Base-by-base conservation (phyloP, 73 alveolate species). In the Paramecium pentaurelia region DNA sequence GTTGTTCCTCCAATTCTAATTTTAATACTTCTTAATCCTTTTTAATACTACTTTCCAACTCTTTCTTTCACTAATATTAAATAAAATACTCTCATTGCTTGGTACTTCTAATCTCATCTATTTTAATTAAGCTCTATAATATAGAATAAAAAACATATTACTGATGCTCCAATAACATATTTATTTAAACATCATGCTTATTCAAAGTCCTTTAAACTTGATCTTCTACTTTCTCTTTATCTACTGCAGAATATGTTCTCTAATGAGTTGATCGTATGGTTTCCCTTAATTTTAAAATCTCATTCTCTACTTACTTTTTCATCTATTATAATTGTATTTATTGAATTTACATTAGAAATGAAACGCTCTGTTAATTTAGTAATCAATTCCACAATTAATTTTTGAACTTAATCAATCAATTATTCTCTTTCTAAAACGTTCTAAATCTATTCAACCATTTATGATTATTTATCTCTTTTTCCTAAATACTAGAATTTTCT, bases 271-370 rank as follows among this genome's bases (percentile, higher is more conserved):
- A 32, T 64, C 47, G 7, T 1, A 64, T 64, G 4, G 47, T 64
- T 34, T 64, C 51, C 7, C 84, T 64, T 9, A 64, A 64, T 27
- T 64, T 64, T 8, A 64, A n/a, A 28, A 64, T 34, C 27, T 64
- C 84, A n/a, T 64, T 64, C 28, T 64, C 84, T 11, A 64, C 84
- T 64, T 64, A 28, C 49, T 64, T 64, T 34, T 64, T 64, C 84
- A 64, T 64, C 84, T 64, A 64, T n/a, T 18, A 5, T 8, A 18
- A 25, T 4, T 27, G 2, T 64, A 10, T 20, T 4, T 12, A 28
- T 12, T 14, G 36, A 2, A 1, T 34, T 4, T 64, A 64, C 84
- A 34, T 64, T 64, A 28, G 47, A 3, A 12, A 64, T 64, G 9
- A 64, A 64, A 32, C 47, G 42, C 54, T 64, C 84, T 14, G 42